A percentile compares a stretch with the other conserved stretches of the same genome.
These are phyloP conservation scores for Termitomyces sp. DNA, from an alignment of 768 basidiomycete genomes.

Conservation along the genomic window DNA sequence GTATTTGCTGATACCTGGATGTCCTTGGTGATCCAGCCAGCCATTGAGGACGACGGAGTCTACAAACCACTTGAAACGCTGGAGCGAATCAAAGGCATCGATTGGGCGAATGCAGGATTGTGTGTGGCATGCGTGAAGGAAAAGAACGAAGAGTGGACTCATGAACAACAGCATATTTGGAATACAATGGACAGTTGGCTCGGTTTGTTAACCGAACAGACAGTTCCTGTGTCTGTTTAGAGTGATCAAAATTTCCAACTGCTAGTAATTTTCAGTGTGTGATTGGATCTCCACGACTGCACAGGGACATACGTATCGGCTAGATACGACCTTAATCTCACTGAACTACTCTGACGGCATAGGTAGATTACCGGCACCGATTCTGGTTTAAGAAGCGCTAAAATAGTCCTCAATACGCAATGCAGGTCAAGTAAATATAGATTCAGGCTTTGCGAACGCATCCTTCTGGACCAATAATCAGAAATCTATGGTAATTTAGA, in stretches of 20 bases:
- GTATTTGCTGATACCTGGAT: constrained; percentile 74
- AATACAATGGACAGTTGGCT: constrained; percentile 60
- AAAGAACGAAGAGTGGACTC: constrained; percentile 66
- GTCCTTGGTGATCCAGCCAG: constrained; percentile 64
- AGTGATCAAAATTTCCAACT: background rate
- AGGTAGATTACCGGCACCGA: too few relatives aligned
- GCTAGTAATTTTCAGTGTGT: background rate
- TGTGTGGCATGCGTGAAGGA: constrained; percentile 57
- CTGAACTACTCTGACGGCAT: too few relatives aligned
- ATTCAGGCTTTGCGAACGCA: too few relatives aligned
- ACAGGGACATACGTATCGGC: background rate
- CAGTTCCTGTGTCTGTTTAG: background rate
- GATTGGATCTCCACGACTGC: background rate
- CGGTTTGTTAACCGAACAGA: constrained; percentile 5
- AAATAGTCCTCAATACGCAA: too few relatives aligned
- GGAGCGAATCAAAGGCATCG: constrained; percentile 52
- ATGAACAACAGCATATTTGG: constrained; percentile 62
- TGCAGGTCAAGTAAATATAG: too few relatives aligned
- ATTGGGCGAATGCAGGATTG: constrained; percentile 59
- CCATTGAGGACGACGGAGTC: constrained; percentile 59
- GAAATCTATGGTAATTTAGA: too few relatives aligned
- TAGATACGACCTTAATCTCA: too few relatives aligned
- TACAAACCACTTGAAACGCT: constrained; percentile 74
- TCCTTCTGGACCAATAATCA: too few relatives aligned
- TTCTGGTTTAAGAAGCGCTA: too few relatives aligned